Percentiles rank a stretch among this genome's conserved stretches.
Evolutionary conservation across 2,329 filamentous ascomycete genomes (phyloP).

Genomic region (Pleurostoma richardsiae): DNA sequence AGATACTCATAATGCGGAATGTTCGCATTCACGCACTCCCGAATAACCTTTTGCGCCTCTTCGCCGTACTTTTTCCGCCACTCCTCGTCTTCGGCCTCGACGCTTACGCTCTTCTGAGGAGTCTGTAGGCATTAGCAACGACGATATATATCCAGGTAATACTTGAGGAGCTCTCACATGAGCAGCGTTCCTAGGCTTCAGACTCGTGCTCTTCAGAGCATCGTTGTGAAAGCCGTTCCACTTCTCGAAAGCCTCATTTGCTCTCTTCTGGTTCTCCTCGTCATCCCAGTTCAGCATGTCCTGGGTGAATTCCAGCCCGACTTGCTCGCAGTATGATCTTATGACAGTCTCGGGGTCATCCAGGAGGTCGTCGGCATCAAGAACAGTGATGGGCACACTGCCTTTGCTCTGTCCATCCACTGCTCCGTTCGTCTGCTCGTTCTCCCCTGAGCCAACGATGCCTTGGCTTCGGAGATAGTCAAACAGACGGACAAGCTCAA

Average conservation of each 20-base stretch:
- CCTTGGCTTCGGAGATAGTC: conserved; percentile 71
- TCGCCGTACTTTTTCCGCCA: conserved; percentile 73
- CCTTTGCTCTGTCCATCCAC: conserved; percentile 15
- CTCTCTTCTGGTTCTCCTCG: conserved; percentile 63
- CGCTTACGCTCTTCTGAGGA: conserved; percentile 50
- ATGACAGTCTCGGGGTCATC: conserved; percentile 76
- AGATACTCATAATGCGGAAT: conserved; percentile 74
- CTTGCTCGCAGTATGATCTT: conserved; percentile 73
- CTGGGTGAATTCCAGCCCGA: conserved; percentile 69
- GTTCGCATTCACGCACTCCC: conserved; percentile 66
- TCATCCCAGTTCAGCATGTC: conserved; percentile 84
- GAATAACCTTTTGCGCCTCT: conserved; percentile 64
- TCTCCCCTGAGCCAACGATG: conserved; percentile 64
- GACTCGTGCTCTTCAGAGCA: conserved; percentile 73
- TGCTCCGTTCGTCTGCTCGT: conserved; percentile 28
- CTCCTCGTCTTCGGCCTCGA: conserved; percentile 63
- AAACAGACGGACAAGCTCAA: conserved; percentile 80
- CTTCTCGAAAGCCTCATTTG: conserved; percentile 80
- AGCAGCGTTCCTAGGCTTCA: conserved; percentile 65
- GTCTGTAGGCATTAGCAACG: conserved; percentile 5
- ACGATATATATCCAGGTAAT: not conserved
- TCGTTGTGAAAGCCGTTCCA: conserved; percentile 98
- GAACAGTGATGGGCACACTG: conserved; percentile 59
- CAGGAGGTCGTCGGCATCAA: conserved; percentile 92
- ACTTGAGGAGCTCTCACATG: conserved; percentile 38